Base-by-base conservation (phyloP, 495 filamentous ascomycete genomes). In the Xanthoparmelia taractica region DNA sequence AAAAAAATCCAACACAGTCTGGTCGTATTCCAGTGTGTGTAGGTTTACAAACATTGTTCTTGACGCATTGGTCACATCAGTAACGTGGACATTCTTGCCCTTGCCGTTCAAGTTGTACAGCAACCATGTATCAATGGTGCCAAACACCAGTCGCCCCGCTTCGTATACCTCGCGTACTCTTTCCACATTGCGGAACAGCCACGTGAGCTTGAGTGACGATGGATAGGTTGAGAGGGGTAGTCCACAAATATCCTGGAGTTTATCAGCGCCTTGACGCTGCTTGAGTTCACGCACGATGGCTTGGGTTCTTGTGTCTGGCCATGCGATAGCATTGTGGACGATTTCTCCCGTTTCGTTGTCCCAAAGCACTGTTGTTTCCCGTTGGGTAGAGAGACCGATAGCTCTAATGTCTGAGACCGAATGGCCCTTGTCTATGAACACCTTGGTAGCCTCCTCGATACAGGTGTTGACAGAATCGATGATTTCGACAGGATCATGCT, bases 11-110 rank as follows among this genome's bases (percentile, higher is more conserved):
- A 97, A 79, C 8, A 96, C 79, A 47, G 79, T 81, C 60, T 94
- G 84, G 71, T 95, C 91, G 71, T 96, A 97, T 69, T 96, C 76
- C 36, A 95, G 78, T 8, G 87, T 94, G 65, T 87, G 82, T 41
- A 97, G 80, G 74, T 96, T 94, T 85, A 96, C 92, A 74, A 96
- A 96, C 93, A 96, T 96, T 59, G 93, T 97, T 65, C 93, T 77
- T 20, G 90, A 94, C 36, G 93, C 92, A 73, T 97, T 97, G 56
- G 91, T 95, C 20, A 87, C 85, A 73, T 97, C 93, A 5, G 93
- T 94, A 56, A 97, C 89, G 66, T 89, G 84, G 54, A 89, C 72
- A 57, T 82, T 79, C 47, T 84, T 84, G 57, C 84, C 76, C 29
- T 79, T 82, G n/a, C 92, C 92, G 70, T 96, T 96, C 45, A 97